Conservation (phyloP, 2,329 filamentous ascomycete genomes). For the Fusarium sp. region DNA sequence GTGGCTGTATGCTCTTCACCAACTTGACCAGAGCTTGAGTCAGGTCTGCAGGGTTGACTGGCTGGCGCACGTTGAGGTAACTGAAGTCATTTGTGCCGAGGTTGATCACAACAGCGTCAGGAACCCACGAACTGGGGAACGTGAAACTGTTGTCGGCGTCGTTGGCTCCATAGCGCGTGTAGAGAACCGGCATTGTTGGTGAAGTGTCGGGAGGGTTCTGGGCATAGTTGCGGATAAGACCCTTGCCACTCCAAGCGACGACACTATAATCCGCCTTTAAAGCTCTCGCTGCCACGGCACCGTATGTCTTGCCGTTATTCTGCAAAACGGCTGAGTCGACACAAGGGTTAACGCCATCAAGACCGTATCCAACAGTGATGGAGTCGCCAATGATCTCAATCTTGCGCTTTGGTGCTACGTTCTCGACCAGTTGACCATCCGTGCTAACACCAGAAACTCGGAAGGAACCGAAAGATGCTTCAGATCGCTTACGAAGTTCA, state of each 20-base stretch:
- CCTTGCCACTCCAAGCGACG: conserved; percentile 55
- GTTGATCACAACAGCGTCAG: conserved; percentile 52
- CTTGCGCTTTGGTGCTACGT: conserved; percentile 41
- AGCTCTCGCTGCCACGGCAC: conserved; percentile 51
- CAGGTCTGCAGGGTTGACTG: conserved; percentile 41
- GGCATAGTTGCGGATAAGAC: conserved; percentile 51
- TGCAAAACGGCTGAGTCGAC: conserved; percentile 50
- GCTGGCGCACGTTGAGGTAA: conserved; percentile 44
- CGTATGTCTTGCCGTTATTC: conserved; percentile 52
- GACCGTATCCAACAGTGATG: conserved; percentile 54
- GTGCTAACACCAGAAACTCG: neutral
- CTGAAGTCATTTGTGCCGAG: conserved; percentile 55
- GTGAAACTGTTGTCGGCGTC: conserved; percentile 49
- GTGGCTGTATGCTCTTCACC: conserved; percentile 40
- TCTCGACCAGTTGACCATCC: conserved; percentile 32
- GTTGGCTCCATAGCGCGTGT: conserved; percentile 53
- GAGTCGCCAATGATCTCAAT: conserved; percentile 57
- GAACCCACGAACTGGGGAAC: conserved; percentile 43
- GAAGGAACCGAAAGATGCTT: conserved; percentile 17
- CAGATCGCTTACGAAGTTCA: conserved; percentile 27
- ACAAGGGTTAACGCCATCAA: conserved; percentile 52
- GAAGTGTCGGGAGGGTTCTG: conserved; percentile 40
- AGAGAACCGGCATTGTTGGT: conserved; percentile 51
- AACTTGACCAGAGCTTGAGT: conserved; percentile 38
- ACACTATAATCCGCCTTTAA: conserved; percentile 53